A percentile compares a stretch with the other conserved stretches of the same genome.
These are phyloP conservation scores for Helianthus annuus DNA, from an alignment of 129 eudicot genomes.

Conservation along the genomic window HanXRQr2.0-SUNRISE NC_035446.2:148548447-148548946, in stretches of 20 bases:
- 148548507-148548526: neutral
- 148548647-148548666: constrained; percentile 91
- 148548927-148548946: constrained; percentile 82
- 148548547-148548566: neutral
- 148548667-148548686: constrained; percentile 15
- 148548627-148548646: constrained; percentile 96
- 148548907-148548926: constrained; percentile 81
- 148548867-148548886: too few relatives aligned
- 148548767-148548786: constrained; percentile 83
- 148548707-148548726: neutral
- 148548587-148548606: constrained; percentile 99
- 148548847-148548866: neutral
- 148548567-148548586: constrained; percentile 99
- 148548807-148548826: constrained; percentile 62
- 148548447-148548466: constrained; percentile 98
- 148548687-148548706: neutral
- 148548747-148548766: constrained; percentile 81
- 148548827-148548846: neutral
- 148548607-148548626: constrained; percentile 99
- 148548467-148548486: constrained; percentile 99
- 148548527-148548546: neutral
- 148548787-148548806: constrained; percentile 85
- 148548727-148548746: constrained; percentile 83
- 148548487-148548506: constrained; percentile 1
- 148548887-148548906: constrained; percentile 34